These are phyloP conservation scores for Stropharia rugosoannulata DNA, from an alignment of 768 basidiomycete genomes.

Conservation along the genomic window DNA sequence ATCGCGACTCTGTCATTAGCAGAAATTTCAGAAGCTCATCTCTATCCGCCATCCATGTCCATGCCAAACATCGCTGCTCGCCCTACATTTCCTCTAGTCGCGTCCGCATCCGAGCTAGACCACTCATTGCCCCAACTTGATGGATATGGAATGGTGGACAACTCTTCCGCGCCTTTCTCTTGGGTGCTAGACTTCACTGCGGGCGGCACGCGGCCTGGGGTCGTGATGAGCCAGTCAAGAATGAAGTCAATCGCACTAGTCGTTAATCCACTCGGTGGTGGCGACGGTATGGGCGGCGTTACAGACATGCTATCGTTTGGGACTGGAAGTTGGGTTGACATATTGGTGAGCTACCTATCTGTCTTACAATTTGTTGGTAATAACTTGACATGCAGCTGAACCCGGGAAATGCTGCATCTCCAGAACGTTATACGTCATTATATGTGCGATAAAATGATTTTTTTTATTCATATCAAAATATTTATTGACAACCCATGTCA, in stretches of 20 bases:
- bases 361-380: background rate
- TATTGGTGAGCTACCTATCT: slow-evolving; percentile 42
- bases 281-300: slow-evolving; percentile 34
- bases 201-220: slow-evolving; percentile 47
- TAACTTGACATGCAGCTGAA: slow-evolving; percentile 46
- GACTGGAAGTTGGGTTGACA: slow-evolving; percentile 62
- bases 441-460: slow-evolving; percentile 46
- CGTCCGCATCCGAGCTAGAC: slow-evolving; percentile 44
- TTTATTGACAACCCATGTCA: slow-evolving; percentile 22
- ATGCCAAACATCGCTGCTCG: slow-evolving; percentile 44
- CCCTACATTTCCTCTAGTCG: slow-evolving; percentile 54
- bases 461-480: background rate
- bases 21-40: slow-evolving; percentile 30
- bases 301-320: slow-evolving; percentile 43
- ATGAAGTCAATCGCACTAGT: slow-evolving; percentile 73
- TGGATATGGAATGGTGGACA: slow-evolving; percentile 18
- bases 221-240: slow-evolving; percentile 72
- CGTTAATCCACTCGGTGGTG: slow-evolving; percentile 53
- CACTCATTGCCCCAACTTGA: slow-evolving; percentile 50
- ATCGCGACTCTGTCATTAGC: slow-evolving; percentile 52
- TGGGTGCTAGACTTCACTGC: slow-evolving; percentile 79
- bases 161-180: slow-evolving; percentile 30
- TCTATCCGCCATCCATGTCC: slow-evolving; percentile 43
- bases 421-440: slow-evolving; percentile 65
- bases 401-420: slow-evolving; percentile 40